A percentile compares a stretch with the other conserved stretches of the same genome.
Evolutionary conservation across 257 asterid species (phyloP).

Genomic region (Solanum neorickii): DNA sequence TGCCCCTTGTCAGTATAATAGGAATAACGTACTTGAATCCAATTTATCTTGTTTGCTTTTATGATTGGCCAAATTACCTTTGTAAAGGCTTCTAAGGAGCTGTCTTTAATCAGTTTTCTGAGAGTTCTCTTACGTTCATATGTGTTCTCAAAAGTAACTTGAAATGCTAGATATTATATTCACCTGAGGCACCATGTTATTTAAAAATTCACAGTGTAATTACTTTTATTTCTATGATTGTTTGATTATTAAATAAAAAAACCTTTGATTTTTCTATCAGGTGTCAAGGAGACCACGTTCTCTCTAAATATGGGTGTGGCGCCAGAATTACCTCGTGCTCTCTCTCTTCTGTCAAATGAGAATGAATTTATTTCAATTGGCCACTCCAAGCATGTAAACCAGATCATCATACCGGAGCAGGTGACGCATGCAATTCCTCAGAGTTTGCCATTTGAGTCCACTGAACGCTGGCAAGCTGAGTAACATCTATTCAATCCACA

Average conservation of each 20-base stretch:
- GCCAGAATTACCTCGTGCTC: conserved; percentile 57
- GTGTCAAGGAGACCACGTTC: conserved; percentile 37
- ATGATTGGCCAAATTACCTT: background rate
- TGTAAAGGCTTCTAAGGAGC: background rate
- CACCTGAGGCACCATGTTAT: background rate
- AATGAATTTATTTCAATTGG: conserved; percentile 23
- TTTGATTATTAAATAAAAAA: background rate
- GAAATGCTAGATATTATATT: background rate
- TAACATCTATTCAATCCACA: conserved; percentile 21
- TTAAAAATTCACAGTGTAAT: background rate
- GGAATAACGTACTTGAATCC: background rate
- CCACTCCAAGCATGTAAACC: conserved; percentile 22
- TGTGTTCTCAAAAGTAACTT: background rate
- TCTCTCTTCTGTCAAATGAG: conserved; percentile 95
- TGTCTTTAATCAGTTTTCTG: background rate
- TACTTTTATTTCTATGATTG: background rate
- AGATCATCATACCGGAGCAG: conserved; percentile 13
- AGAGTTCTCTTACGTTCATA: background rate
- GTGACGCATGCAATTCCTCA: conserved; percentile 31
- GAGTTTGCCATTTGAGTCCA: conserved; percentile 38
- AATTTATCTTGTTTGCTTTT: background rate
- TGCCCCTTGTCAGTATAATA: background rate
- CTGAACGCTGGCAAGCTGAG: conserved; percentile 43
- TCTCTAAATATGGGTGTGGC: conserved; percentile 17
- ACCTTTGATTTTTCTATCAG: conserved; percentile 16